Evolutionary conservation across 2,329 filamentous ascomycete genomes (phyloP).

Genomic region (Xylariales sp.): DNA sequence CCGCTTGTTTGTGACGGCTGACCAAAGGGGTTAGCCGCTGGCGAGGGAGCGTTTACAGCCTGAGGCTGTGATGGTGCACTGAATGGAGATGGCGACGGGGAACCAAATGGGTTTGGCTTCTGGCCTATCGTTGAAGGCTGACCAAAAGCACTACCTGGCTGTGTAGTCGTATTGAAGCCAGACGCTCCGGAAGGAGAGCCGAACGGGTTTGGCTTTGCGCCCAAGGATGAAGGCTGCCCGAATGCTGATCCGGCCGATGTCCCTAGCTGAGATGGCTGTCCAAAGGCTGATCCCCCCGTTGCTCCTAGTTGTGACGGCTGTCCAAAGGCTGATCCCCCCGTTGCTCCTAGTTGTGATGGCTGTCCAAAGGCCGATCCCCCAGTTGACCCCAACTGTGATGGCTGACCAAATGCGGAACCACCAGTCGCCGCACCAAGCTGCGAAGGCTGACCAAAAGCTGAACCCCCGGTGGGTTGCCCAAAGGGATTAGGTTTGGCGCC

Average conservation of each 20-base stretch:
- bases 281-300: conserved; percentile 16
- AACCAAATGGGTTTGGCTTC: conserved; percentile 15
- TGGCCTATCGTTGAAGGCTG: conserved; percentile 30
- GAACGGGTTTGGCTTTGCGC: conserved; percentile 25
- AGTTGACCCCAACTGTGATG: too few species aligned
- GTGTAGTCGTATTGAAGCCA: conserved; percentile 25
- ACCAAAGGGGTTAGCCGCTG: conserved; percentile 24
- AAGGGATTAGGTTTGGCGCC: conserved; percentile 18
- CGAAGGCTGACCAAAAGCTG: conserved; percentile 32
- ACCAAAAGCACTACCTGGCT: conserved; percentile 34
- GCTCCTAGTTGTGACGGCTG: too few species aligned
- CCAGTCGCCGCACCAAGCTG: too few species aligned
- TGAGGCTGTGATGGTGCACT: conserved; percentile 14
- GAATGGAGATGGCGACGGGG: conserved; percentile 17
- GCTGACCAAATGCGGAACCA: too few species aligned
- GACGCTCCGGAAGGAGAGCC: conserved; percentile 15
- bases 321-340: conserved; percentile 16
- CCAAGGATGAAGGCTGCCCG: conserved; percentile 27
- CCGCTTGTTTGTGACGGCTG: conserved; percentile 18
- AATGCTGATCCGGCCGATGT: conserved; percentile 28
- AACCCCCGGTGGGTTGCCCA: too few species aligned
- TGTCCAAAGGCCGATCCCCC: conserved; percentile 30
- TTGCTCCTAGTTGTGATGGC: conserved; percentile 26
- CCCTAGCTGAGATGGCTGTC: conserved; percentile 26
- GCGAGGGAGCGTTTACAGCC: conserved; percentile 12